These are phyloP conservation scores for Collariella sp. DNA, from an alignment of 495 filamentous ascomycete species.

Conservation along the genomic window DNA sequence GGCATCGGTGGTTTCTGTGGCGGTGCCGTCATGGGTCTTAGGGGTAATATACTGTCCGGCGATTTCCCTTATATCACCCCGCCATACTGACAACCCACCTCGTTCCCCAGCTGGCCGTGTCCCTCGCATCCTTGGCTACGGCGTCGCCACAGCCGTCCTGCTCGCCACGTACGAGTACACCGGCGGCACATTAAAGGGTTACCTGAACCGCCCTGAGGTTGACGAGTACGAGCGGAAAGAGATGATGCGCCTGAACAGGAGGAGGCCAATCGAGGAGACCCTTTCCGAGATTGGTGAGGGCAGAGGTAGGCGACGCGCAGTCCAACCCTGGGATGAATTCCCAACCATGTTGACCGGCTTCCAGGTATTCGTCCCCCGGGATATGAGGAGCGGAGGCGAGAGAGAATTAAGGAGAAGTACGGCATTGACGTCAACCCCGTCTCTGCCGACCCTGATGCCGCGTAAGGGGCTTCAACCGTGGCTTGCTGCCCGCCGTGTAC, in stretches of 20 bases:
- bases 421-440: constrained; percentile 71
- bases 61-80: too few relatives aligned
- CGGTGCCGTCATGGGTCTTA: constrained; percentile 33
- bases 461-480: constrained; percentile 4
- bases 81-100: too few relatives aligned
- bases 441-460: constrained; percentile 29
- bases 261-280: constrained; percentile 74
- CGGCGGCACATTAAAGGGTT: constrained; percentile 58
- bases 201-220: constrained; percentile 43
- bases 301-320: constrained; percentile 76
- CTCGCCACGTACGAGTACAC: constrained; percentile 69
- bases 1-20: constrained; percentile 33
- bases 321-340: too few relatives aligned
- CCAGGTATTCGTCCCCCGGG: constrained; percentile 74
- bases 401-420: constrained; percentile 82
- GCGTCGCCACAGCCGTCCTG: constrained; percentile 52
- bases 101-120: constrained; percentile 55
- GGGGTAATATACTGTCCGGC: constrained; percentile 32
- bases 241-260: constrained; percentile 59
- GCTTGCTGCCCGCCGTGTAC: constrained; percentile 17
- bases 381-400: constrained; percentile 75
- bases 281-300: constrained; percentile 80
- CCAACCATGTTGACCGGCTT: constrained; percentile 22
- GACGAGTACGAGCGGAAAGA: constrained; percentile 82
- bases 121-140: constrained; percentile 72